Base-by-base conservation (phyloP, 2,329 filamentous ascomycete species). In the Ramularia endophylla region DNA sequence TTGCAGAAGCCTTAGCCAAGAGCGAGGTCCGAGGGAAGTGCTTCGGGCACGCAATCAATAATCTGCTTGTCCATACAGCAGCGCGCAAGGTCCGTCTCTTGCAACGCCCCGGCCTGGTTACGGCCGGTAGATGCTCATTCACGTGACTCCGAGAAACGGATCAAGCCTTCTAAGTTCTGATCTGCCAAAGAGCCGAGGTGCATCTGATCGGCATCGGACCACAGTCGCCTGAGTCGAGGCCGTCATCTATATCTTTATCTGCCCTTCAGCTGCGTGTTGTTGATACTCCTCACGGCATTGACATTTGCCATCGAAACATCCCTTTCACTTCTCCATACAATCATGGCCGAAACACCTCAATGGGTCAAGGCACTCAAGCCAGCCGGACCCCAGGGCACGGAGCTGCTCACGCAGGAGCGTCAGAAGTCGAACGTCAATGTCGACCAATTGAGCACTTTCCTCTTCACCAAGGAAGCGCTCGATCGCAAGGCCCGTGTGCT, bases 331-430 rank as follows among this genome's bases (percentile, higher is more conserved):
- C 16, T 38, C 33, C 37, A 25, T 11, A 27, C 20, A 27, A 48
- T 27, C 40, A 51, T 51, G 48, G 64, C 55, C 59, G 32, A 61
- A 60, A 64, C 71, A 52, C 77, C 77, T 28, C 68, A 74, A 63
- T 85, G 81, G 81, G 81, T 85, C 54, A 78, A 80, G 63, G 72
- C 75, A 52, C 69, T 85, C 51, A 79, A 74, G 68, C 80, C 80
- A 27, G 71, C 82, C 2, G 75, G 75, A 41, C 79, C 80, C 4
- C 82, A 86, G 54, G 83, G 84, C 48, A 71, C 73, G 28, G 81
- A 86, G 56, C 72, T 88, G 35, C 76, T 88, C 40, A 63, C 71
- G n/a, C 70, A 75, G 37, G 84, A 88, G 69, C 76, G 85, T 48
- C 74, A 73, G 17, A 76, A 76, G 54, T 85, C 81, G 38, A 78